Conservation (phyloP, 2,329 filamentous ascomycete genomes). For the Dactylonectria macrodidyma region DNA sequence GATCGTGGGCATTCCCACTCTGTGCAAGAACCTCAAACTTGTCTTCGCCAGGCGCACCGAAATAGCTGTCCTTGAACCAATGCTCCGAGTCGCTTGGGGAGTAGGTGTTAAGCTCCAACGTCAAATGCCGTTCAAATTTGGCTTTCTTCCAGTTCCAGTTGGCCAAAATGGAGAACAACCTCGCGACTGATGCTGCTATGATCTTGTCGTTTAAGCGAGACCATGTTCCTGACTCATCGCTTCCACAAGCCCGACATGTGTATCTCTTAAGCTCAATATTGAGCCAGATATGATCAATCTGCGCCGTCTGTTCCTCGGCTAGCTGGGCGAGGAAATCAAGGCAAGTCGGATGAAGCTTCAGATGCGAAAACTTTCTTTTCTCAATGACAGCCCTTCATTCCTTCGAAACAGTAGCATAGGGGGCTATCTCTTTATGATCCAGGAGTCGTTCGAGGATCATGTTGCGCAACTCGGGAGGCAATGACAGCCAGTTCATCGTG, state of each 20-base stretch:
- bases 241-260: constrained; percentile 20
- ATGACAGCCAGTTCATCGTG: constrained; percentile 18
- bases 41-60: constrained; percentile 30
- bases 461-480: constrained; percentile 22
- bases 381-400: constrained; percentile 28
- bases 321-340: constrained; percentile 19
- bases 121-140: too few species aligned
- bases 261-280: constrained; percentile 34
- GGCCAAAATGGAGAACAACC: constrained; percentile 23
- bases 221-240: constrained; percentile 3
- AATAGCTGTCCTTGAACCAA: constrained; percentile 34
- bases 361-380: constrained; percentile 17
- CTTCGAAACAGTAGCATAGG: constrained; percentile 17
- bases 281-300: constrained; percentile 31
- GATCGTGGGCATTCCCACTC: constrained; percentile 6
- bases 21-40: not conserved
- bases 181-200: constrained; percentile 12
- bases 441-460: constrained; percentile 22
- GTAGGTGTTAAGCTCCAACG: constrained; percentile 25
- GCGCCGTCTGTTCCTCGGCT: not conserved
- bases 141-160: constrained; percentile 13
- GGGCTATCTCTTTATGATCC: not conserved
- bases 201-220: not conserved
- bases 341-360: constrained; percentile 16
- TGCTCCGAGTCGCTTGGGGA: constrained; percentile 35